Percentiles rank a stretch among this genome's conserved stretches.
These are phyloP conservation scores for Cyphellophora attinorum DNA, from an alignment of 2,329 filamentous ascomycete species.

Conservation along the genomic window DNA sequence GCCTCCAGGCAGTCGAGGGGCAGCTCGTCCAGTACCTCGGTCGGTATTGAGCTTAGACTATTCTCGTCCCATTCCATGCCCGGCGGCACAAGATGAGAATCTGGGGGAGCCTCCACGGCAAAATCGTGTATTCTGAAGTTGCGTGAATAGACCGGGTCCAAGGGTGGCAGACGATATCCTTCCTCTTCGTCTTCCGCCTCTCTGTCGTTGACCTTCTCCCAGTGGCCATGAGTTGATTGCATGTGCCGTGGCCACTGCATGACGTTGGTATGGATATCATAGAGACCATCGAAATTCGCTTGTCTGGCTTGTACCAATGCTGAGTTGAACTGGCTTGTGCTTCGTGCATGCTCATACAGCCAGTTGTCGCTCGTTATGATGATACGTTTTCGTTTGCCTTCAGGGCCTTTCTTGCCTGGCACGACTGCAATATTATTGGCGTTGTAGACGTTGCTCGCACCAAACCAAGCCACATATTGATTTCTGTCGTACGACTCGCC, in stretches of 20 bases:
- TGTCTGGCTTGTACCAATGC: conserved; percentile 59
- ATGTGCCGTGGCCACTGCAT: conserved; percentile 81
- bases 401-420: conserved; percentile 61
- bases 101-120: conserved; percentile 47
- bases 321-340: conserved; percentile 82
- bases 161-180: conserved; percentile 38
- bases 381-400: conserved; percentile 74
- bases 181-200: conserved; percentile 8
- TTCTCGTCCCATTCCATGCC: conserved; percentile 38
- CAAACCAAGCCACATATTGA: conserved; percentile 97
- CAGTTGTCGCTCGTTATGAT: conserved; percentile 90
- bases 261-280: conserved; percentile 87
- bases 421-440: conserved; percentile 70
- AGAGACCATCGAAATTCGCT: conserved; percentile 64
- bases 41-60: conserved; percentile 25
- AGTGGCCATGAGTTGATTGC: conserved; percentile 79
- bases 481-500: conserved; percentile 96
- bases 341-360: conserved; percentile 89
- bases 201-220: conserved; percentile 54
- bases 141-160: conserved; percentile 49
- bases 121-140: conserved; percentile 57
- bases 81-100: conserved; percentile 49
- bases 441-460: conserved; percentile 91
- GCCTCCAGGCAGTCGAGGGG: conserved; percentile 53
- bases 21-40: conserved; percentile 33